Percentiles rank a stretch among this genome's conserved stretches.
Conservation (phyloP, 805 yeast species). For the Nakazawaea wickerhamii region DNA sequence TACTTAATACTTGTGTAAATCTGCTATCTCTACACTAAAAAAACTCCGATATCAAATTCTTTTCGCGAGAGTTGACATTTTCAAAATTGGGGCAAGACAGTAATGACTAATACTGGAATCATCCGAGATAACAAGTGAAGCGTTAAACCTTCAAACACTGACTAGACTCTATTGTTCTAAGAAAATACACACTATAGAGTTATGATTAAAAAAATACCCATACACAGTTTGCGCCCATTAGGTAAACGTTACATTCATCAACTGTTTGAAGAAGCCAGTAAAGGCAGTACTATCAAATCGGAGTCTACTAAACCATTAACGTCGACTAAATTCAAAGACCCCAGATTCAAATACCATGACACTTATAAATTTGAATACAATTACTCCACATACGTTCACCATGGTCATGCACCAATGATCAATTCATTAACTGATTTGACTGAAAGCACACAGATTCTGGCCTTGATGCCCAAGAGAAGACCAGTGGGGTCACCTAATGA, state of each 20-base stretch:
- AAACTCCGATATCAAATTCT: too few species aligned
- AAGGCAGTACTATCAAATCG: not conserved
- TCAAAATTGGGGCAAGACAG: too few species aligned
- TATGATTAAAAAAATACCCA: too few species aligned
- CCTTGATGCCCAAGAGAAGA: conserved; percentile 43
- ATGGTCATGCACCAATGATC: conserved; percentile 36
- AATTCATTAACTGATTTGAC: conserved; percentile 46
- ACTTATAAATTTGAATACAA: conserved; percentile 32
- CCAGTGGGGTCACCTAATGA: conserved; percentile 49
- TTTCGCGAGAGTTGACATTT: too few species aligned
- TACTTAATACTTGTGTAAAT: not conserved
- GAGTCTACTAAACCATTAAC: not conserved
- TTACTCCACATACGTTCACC: conserved; percentile 43
- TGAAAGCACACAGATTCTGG: conserved; percentile 37
- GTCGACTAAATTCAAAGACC: conserved; percentile 6
- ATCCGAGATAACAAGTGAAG: too few species aligned
- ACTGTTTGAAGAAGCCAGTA: not conserved
- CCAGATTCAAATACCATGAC: conserved; percentile 10
- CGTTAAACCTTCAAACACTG: too few species aligned
- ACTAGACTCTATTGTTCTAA: too few species aligned
- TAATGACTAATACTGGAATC: too few species aligned
- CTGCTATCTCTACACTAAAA: too few species aligned
- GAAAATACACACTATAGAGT: too few species aligned
- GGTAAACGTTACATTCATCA: not conserved
- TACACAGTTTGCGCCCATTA: too few species aligned